Conservation (phyloP, 2,329 filamentous ascomycete species). For the Penicillium sp. region DNA sequence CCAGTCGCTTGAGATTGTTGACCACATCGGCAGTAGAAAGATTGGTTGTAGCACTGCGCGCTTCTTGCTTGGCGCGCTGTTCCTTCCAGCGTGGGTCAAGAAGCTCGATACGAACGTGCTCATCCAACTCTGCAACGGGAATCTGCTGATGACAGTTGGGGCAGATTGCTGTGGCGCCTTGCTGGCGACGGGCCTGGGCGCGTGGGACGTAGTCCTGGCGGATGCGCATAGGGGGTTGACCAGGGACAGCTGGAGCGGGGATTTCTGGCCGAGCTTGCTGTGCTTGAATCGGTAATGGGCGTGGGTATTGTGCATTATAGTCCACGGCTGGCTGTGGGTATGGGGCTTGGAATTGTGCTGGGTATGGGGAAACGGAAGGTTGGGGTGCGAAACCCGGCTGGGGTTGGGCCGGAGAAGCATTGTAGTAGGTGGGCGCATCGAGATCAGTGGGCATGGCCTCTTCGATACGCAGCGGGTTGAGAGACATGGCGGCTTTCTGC, state of each 20-base stretch:
- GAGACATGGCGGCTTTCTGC: slow-evolving; percentile 87
- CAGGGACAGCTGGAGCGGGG: slow-evolving; percentile 67
- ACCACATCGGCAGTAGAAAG: slow-evolving; percentile 83
- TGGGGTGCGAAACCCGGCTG: slow-evolving; percentile 33
- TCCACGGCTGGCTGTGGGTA: slow-evolving; percentile 32
- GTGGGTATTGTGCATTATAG: slow-evolving; percentile 33
- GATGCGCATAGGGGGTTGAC: slow-evolving; percentile 73
- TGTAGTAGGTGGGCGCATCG: slow-evolving; percentile 55
- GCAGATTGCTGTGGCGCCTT: slow-evolving; percentile 68
- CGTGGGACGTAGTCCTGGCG: slow-evolving; percentile 89
- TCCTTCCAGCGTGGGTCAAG: slow-evolving; percentile 95
- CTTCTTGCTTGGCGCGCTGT: slow-evolving; percentile 85
- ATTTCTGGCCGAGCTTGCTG: slow-evolving; percentile 62
- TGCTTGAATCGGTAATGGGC: slow-evolving; percentile 24
- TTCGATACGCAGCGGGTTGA: slow-evolving; percentile 81
- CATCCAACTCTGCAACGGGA: slow-evolving; percentile 80
- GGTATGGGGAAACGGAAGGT: slow-evolving; percentile 29
- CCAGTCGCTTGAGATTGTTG: slow-evolving; percentile 92
- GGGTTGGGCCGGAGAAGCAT: slow-evolving; percentile 45
- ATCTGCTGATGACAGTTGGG: slow-evolving; percentile 93
- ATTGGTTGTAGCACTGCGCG: slow-evolving; percentile 81
- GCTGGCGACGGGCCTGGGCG: slow-evolving; percentile 70
- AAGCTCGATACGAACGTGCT: slow-evolving; percentile 93
- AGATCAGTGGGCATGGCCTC: slow-evolving; percentile 88
- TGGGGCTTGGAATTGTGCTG: slow-evolving; percentile 27